Conservation (phyloP, 352 stramenopile species). For the Blastocystis hominis region DNA sequence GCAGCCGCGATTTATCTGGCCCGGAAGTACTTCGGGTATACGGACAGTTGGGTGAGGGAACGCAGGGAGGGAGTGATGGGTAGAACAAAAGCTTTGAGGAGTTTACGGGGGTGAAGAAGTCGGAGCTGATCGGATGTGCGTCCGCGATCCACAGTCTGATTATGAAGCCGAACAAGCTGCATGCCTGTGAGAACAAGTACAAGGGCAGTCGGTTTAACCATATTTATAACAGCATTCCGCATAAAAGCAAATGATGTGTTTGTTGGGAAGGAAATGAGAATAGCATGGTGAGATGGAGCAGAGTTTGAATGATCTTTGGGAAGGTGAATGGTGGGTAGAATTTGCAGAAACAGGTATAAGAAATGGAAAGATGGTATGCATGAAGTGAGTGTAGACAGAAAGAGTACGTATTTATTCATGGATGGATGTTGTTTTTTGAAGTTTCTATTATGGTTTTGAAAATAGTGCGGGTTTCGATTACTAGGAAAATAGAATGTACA, state of each 20-base stretch:
- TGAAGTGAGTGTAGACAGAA: background rate
- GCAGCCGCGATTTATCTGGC: slow-evolving; percentile 91
- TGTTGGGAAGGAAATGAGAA: slow-evolving; percentile 30
- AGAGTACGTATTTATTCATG: background rate
- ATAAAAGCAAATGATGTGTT: background rate
- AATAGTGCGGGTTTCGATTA: too few species aligned
- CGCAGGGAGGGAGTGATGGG: background rate
- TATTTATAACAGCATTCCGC: slow-evolving; percentile 48
- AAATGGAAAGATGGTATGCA: background rate
- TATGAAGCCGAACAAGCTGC: slow-evolving; percentile 40
- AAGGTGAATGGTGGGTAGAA: slow-evolving; percentile 29
- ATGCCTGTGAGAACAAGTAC: slow-evolving; percentile 33
- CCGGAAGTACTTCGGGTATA: slow-evolving; percentile 63
- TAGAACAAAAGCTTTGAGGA: slow-evolving; percentile 44
- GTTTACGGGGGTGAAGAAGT: slow-evolving; percentile 46
- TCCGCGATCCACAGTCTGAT: slow-evolving; percentile 36
- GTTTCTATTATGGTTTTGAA: too few species aligned
- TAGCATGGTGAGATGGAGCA: background rate
- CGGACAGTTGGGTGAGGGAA: slow-evolving; percentile 23
- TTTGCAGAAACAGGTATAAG: slow-evolving; percentile 34
- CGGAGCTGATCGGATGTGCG: background rate
- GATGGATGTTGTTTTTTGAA: too few species aligned
- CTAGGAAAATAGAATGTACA: too few species aligned
- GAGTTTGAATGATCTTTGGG: background rate
- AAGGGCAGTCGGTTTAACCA: slow-evolving; percentile 43